phyloP scores from a whole-genome alignment of 2,329 filamentous ascomycete species.

The Fusarium cyanostomum region DNA sequence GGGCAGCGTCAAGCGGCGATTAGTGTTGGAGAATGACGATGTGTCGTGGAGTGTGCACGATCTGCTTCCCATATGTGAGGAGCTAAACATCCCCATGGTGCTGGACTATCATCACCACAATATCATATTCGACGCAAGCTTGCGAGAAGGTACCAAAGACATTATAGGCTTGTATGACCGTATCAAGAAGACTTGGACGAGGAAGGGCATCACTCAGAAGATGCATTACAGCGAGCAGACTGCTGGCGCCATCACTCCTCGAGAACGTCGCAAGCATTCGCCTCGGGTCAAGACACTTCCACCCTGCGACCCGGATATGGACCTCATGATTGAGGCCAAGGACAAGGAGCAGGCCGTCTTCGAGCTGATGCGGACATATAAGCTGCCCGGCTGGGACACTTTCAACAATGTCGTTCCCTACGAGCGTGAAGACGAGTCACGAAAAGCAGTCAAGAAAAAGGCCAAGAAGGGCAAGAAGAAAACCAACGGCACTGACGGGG shows the following conservation, averaged over 20 bases:
- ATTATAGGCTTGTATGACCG: constrained; percentile 78
- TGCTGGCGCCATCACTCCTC: constrained; percentile 72
- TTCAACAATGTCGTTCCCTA: constrained; percentile 83
- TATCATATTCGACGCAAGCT: constrained; percentile 80
- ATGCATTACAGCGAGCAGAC: constrained; percentile 93
- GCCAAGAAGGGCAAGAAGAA: constrained; percentile 52
- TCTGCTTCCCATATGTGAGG: constrained; percentile 87
- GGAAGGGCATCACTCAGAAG: constrained; percentile 88
- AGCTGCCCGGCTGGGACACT: constrained; percentile 78
- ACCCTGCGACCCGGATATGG: constrained; percentile 84
- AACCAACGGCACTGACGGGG: constrained; percentile 40
- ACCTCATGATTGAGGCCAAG: constrained; percentile 99
- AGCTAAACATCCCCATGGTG: constrained; percentile 91
- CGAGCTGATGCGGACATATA: constrained; percentile 89
- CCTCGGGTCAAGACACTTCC: constrained; percentile 81
- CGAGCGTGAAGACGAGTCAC: constrained; percentile 77
- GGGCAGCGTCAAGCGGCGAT: constrained; percentile 75
- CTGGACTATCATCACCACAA: constrained; percentile 97
- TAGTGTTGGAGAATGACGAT: constrained; percentile 95
- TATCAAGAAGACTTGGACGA: constrained; percentile 84
- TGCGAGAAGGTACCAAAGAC: constrained; percentile 86
- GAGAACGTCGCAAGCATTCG: constrained; percentile 85
- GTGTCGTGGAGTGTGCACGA: constrained; percentile 94
- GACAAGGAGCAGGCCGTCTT: constrained; percentile 98
- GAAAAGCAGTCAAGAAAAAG: constrained; percentile 56